A percentile compares a stretch with the other conserved stretches of the same genome.
Evolutionary conservation across 2,329 filamentous ascomycete genomes (phyloP).

Genomic region (Ophiostoma tasmaniense): DNA sequence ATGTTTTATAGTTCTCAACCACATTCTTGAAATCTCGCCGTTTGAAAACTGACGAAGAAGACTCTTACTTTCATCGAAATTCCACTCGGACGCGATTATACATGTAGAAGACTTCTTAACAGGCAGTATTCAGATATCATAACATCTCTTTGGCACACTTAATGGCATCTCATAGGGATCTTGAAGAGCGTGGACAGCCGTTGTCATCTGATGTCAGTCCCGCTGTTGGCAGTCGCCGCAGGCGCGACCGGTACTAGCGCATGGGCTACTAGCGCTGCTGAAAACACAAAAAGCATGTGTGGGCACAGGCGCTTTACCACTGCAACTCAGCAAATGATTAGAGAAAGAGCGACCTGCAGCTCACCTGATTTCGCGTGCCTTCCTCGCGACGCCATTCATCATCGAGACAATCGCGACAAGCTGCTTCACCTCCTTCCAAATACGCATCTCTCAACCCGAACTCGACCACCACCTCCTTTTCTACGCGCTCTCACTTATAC

Average conservation of each 20-base stretch:
- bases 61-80: too few species aligned
- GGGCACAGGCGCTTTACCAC: neutral
- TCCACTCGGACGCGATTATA: too few species aligned
- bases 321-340: neutral
- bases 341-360: constrained; percentile 17
- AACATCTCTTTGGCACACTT: too few species aligned
- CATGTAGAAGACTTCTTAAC: too few species aligned
- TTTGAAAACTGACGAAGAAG: too few species aligned
- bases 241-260: neutral
- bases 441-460: neutral
- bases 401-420: neutral
- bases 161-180: neutral
- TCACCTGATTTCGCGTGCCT: constrained; percentile 23
- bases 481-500: neutral
- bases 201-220: neutral
- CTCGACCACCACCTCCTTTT: neutral
- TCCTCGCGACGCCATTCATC: constrained; percentile 13
- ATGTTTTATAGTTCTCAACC: too few species aligned
- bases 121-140: too few species aligned
- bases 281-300: neutral
- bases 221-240: neutral
- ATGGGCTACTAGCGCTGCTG: neutral
- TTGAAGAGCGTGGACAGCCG: neutral
- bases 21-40: too few species aligned
- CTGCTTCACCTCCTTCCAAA: neutral